phyloP scores from a whole-genome alignment of 495 filamentous ascomycete genomes.

The Xylaria acuta region DNA sequence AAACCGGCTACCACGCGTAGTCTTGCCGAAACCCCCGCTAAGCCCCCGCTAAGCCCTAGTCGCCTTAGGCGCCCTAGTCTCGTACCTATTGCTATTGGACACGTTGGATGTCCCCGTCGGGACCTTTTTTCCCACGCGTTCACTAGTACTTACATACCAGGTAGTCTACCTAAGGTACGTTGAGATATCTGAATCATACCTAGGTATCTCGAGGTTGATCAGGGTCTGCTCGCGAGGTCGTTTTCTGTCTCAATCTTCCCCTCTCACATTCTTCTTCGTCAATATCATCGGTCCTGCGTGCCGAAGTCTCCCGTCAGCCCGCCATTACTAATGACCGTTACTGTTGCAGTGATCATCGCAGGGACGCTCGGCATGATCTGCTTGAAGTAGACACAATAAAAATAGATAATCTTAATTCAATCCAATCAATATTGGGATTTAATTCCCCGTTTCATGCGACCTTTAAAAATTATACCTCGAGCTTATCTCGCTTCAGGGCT shows the following conservation, averaged over 20 bases:
- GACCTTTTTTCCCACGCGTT: neutral
- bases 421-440: constrained; percentile 19
- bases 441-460: constrained; percentile 22
- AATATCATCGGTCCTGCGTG: constrained; percentile 19
- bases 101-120: neutral
- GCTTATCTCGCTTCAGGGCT: constrained; percentile 23
- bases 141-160: neutral
- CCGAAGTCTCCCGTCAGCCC: neutral
- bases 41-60: constrained; percentile 7
- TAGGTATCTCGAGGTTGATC: neutral
- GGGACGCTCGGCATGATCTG: constrained; percentile 6
- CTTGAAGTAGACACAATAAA: constrained; percentile 15
- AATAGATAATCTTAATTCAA: constrained; percentile 28
- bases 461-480: constrained; percentile 3
- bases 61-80: constrained; percentile 6
- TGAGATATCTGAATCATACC: neutral
- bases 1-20: constrained; percentile 9
- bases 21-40: constrained; percentile 19
- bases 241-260: constrained; percentile 10
- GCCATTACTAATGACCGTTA: constrained; percentile 4
- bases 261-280: constrained; percentile 15
- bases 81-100: constrained; percentile 6
- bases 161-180: too few relatives aligned
- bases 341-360: constrained; percentile 27
- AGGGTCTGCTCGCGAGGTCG: too few relatives aligned